A percentile compares a stretch with the other conserved stretches of the same genome.
phyloP scores from a whole-genome alignment of 768 basidiomycete genomes.

The Auriscalpium orientale region DNA sequence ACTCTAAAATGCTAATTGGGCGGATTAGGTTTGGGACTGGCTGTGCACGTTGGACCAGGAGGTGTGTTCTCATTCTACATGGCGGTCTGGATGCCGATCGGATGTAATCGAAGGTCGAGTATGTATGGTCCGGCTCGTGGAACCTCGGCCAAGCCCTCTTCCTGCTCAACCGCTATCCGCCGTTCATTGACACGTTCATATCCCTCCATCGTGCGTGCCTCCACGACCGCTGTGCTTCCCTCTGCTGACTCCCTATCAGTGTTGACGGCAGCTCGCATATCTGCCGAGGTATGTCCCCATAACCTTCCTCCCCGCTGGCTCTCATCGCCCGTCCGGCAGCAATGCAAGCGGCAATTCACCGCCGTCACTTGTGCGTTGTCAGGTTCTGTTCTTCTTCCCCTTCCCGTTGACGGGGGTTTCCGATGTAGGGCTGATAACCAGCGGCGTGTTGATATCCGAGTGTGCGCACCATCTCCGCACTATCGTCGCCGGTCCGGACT shows the following conservation, averaged over 20 bases:
- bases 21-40: slow-evolving; percentile 27
- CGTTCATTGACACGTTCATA: slow-evolving; percentile 32
- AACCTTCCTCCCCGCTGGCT: not conserved
- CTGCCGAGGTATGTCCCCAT: not conserved
- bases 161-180: slow-evolving; percentile 33
- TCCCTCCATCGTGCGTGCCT: slow-evolving; percentile 22
- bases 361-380: slow-evolving; percentile 17
- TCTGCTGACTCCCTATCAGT: not conserved
- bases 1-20: not conserved
- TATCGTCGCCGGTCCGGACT: not conserved
- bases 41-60: slow-evolving; percentile 31
- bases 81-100: not conserved
- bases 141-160: slow-evolving; percentile 27
- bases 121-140: slow-evolving; percentile 27
- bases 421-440: slow-evolving; percentile 25
- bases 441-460: slow-evolving; percentile 33
- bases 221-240: not conserved
- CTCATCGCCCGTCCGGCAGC: not conserved
- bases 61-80: slow-evolving; percentile 12
- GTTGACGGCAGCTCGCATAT: not conserved
- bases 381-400: not conserved
- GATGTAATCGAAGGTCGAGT: slow-evolving; percentile 21
- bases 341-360: slow-evolving; percentile 17
- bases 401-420: slow-evolving; percentile 25
- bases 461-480: slow-evolving; percentile 13